These are phyloP conservation scores for Cynara cardunculus DNA, from an alignment of 129 eudicot species.

Conservation along the genomic window DNA sequence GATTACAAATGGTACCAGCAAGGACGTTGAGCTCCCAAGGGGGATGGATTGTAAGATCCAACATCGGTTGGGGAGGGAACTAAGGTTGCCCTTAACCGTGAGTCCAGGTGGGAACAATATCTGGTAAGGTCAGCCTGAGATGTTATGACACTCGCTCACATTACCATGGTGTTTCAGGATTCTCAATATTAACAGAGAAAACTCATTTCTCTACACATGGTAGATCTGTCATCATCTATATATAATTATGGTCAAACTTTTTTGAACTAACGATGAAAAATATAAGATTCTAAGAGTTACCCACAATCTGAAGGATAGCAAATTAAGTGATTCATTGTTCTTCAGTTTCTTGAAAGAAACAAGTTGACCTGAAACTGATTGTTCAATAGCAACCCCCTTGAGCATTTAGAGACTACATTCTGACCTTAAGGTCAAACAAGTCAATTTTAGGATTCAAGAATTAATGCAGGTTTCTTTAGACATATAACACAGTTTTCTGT, in stretches of 20 bases:
- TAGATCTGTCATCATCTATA: neutral
- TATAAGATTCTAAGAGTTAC: neutral
- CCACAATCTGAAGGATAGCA: neutral
- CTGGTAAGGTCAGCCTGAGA: no score
- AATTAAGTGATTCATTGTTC: neutral
- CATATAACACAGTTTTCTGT: neutral
- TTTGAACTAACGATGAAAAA: neutral
- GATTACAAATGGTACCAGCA: no score
- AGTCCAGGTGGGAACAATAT: no score
- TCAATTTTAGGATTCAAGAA: constrained; percentile 1
- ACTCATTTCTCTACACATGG: neutral
- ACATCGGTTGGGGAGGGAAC: no score
- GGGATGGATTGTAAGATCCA: no score
- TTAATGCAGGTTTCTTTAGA: neutral
- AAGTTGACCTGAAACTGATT: neutral
- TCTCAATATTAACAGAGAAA: neutral
- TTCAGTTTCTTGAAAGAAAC: neutral
- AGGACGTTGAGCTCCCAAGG: no score
- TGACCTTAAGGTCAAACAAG: constrained; percentile 7
- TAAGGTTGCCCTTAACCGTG: no score
- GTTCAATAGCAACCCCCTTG: neutral
- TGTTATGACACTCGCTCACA: neutral
- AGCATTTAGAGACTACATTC: neutral
- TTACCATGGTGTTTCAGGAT: neutral
- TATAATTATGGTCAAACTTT: neutral